Conservation (phyloP, 192 early-diverging fungal genomes). For the Coemansia sp. region DNA sequence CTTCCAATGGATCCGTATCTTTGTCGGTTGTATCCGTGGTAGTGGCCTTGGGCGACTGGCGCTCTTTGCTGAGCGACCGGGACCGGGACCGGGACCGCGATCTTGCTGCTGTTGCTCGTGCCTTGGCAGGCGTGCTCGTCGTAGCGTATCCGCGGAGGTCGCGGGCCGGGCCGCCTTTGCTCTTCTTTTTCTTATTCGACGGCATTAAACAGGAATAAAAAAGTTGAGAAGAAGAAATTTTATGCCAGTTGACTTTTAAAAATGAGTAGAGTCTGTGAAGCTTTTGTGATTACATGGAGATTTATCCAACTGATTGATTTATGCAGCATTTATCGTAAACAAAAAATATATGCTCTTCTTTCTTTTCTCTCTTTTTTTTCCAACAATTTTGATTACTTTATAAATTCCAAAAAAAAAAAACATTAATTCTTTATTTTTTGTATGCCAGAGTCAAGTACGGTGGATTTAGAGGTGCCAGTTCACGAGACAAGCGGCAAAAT, state of each 20-base stretch:
- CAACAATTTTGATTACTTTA: too few species aligned
- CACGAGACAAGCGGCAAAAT: constrained; percentile 2
- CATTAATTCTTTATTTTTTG: neutral
- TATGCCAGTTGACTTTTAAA: neutral
- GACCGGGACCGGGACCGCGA: too few species aligned
- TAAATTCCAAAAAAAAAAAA: too few species aligned
- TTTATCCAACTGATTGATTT: too few species aligned
- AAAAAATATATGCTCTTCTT: neutral
- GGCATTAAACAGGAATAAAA: neutral
- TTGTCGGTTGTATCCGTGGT: neutral
- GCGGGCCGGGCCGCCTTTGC: neutral
- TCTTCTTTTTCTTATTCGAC: neutral
- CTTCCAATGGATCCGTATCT: too few species aligned
- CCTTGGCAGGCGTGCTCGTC: neutral
- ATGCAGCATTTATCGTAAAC: neutral
- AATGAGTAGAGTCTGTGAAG: too few species aligned
- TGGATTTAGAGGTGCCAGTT: neutral
- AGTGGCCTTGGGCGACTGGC: neutral
- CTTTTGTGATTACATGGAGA: too few species aligned
- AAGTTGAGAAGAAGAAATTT: neutral
- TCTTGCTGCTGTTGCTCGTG: too few species aligned
- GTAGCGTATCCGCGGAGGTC: constrained; percentile 1
- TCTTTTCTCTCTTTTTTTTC: neutral
- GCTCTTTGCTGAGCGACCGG: neutral
- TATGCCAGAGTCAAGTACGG: neutral